These are phyloP conservation scores for Boletus subluridellus DNA, from an alignment of 1,284 basidiomycete species.

Conservation along the genomic window DNA sequence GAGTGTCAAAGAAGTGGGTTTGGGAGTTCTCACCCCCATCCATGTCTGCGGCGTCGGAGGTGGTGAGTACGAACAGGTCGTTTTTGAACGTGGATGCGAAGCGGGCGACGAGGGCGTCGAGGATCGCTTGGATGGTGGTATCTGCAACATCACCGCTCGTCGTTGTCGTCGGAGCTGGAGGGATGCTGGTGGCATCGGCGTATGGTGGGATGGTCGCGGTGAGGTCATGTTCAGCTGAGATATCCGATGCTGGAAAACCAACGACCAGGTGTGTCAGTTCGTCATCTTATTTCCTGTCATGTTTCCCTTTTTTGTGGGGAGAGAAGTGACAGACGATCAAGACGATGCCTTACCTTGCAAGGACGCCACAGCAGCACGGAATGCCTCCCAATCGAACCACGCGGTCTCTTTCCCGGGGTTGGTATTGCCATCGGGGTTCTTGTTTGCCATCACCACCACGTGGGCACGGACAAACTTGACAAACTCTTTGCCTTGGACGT, in stretches of 20 bases:
- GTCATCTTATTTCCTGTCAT: background rate
- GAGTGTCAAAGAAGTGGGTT: conserved; percentile 5
- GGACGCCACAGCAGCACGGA: conserved; percentile 1
- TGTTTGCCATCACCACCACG: background rate
- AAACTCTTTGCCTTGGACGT: conserved; percentile 11
- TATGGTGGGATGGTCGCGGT: background rate
- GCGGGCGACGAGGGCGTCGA: conserved; percentile 6
- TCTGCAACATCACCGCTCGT: background rate
- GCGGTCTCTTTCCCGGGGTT: background rate
- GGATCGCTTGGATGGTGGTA: background rate
- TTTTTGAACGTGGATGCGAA: conserved; percentile 1
- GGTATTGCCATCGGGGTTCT: background rate
- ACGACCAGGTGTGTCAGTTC: background rate
- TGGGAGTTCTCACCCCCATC: background rate
- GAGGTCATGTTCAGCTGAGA: conserved; percentile 1
- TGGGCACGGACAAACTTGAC: conserved; percentile 3
- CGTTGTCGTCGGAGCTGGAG: background rate
- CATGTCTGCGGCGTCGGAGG: background rate
- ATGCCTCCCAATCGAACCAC: conserved; percentile 5
- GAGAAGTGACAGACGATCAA: background rate
- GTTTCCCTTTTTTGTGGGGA: background rate
- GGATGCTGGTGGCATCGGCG: background rate
- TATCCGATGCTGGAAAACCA: background rate
- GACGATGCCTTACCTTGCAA: background rate
- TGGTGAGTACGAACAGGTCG: background rate